Percentiles rank a stretch among this genome's conserved stretches.
These are phyloP conservation scores for Metarhizium guizhouense DNA, from an alignment of 2,329 filamentous ascomycete species.

Conservation along the genomic window DNA sequence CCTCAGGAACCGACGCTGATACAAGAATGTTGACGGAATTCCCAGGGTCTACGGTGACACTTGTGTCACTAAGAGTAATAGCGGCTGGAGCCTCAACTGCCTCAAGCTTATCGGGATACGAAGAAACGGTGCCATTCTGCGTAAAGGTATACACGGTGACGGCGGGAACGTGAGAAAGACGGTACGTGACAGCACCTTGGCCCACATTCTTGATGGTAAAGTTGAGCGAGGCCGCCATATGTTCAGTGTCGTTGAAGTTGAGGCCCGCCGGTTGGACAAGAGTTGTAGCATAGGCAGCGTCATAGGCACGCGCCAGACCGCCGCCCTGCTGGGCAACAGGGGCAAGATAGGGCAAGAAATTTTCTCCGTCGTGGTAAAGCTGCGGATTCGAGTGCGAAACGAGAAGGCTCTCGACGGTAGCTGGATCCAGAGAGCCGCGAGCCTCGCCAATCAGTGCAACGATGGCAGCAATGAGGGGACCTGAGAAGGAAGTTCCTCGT, in stretches of 20 bases:
- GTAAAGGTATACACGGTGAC: too few species aligned
- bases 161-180: too few species aligned
- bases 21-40: too few species aligned
- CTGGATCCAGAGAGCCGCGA: conserved; percentile 33
- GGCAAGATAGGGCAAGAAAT: conserved; percentile 26
- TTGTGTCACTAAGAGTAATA: too few species aligned
- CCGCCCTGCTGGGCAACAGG: conserved; percentile 48
- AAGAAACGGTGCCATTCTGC: too few species aligned
- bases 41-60: too few species aligned
- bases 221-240: conserved; percentile 21
- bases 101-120: too few species aligned
- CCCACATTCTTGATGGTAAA: conserved; percentile 41
- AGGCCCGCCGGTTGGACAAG: conserved; percentile 42
- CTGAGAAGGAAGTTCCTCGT: too few species aligned
- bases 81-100: too few species aligned
- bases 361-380: conserved; percentile 29
- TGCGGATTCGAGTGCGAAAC: conserved; percentile 30
- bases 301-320: conserved; percentile 36
- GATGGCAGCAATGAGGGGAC: conserved; percentile 17
- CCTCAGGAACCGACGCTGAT: too few species aligned
- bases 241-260: conserved; percentile 46
- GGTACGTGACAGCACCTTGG: too few species aligned
- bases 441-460: conserved; percentile 31
- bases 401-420: conserved; percentile 33
- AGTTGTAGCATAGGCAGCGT: conserved; percentile 42